These are phyloP conservation scores for Gossypium lobatum DNA, from an alignment of 441 rosid genomes.

Conservation along the genomic window DNA sequence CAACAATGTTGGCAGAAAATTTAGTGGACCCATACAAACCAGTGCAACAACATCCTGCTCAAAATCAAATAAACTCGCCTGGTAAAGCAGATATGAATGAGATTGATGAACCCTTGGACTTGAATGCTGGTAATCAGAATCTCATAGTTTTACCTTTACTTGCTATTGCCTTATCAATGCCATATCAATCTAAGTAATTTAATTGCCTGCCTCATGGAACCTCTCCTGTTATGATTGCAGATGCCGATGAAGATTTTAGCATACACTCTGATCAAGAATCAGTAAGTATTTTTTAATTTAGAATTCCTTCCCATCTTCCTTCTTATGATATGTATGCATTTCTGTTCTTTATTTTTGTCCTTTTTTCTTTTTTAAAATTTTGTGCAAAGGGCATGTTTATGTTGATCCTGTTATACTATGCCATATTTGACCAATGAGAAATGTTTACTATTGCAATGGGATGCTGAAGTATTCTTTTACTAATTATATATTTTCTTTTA, in stretches of 20 bases:
- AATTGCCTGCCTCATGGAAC: constrained; percentile 29
- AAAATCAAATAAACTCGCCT: constrained; percentile 24
- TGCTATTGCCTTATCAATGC: constrained; percentile 15
- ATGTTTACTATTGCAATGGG: neutral
- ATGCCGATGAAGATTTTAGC: constrained; percentile 67
- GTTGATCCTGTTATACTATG: neutral
- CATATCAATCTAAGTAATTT: constrained; percentile 12
- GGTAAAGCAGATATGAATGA: constrained; percentile 33
- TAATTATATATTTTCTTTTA: neutral
- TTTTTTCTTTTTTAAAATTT: neutral
- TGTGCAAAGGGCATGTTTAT: neutral
- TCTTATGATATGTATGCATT: neutral
- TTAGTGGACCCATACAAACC: constrained; percentile 54
- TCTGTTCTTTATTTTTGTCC: neutral
- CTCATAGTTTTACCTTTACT: constrained; percentile 14
- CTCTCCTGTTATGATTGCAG: constrained; percentile 35
- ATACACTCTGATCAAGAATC: constrained; percentile 57
- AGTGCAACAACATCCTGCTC: constrained; percentile 30
- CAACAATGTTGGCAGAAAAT: constrained; percentile 99
- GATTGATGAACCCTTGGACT: constrained; percentile 29
- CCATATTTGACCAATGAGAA: neutral
- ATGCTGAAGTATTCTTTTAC: neutral
- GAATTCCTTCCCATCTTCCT: constrained; percentile 7
- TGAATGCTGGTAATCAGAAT: constrained; percentile 43
- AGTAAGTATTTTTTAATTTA: constrained; percentile 40